Base-by-base conservation (phyloP, 106 monocot genomes). In the Narthecium ossifragum region DNA sequence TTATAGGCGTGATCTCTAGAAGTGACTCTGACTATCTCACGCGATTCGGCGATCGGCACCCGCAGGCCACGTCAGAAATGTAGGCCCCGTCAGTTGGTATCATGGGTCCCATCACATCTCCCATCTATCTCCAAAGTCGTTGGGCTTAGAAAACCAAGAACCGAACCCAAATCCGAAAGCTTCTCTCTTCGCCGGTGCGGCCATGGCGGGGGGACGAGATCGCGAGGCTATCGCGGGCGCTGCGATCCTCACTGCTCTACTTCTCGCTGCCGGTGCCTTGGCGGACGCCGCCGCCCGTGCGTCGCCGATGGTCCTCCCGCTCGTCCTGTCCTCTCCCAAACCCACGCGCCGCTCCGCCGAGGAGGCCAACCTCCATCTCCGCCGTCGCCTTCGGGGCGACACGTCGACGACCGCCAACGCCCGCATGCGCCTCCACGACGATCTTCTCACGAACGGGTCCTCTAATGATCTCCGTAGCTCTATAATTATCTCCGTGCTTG, bases 361-460 rank as follows among this genome's bases (percentile, higher is more conserved):
- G 46, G 45, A 28, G 29, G 51, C 43, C 60, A 23, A 64, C 58
- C 64, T 36, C 34, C 66, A 62, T 15, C 70, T 62, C 28, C 67
- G 45, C 29, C 77, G 75, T 21, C 60, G 75, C 34, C 57, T n/a
- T n/a, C n/a, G n/a, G n/a, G n/a, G n/a, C n/a, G n/a, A n/a, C n/a
- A n/a, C n/a, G n/a, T n/a, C 43, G 14, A 15, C 40, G 8, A 51
- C 53, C 46, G 56, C 63, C 25, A 72, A 51, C 56, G 80, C 88
- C 24, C 80, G 61, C 33, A 84, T 80, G 84, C 61, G 80, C 27
- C 84, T 89, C 61, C 67, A 81, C 46, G 89, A 89, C 65, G 80
- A 89, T 75, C 89, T 89, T 41, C 84, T 89, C 63, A 81, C 85
- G 31, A 84, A 81, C 51, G 89, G 89, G 89, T 89, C 6, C 26